A percentile compares a stretch with the other conserved stretches of the same genome.
Conservation (phyloP, 371 early-diverging fungal genomes). For the Choanephora cucurbitarum region DNA sequence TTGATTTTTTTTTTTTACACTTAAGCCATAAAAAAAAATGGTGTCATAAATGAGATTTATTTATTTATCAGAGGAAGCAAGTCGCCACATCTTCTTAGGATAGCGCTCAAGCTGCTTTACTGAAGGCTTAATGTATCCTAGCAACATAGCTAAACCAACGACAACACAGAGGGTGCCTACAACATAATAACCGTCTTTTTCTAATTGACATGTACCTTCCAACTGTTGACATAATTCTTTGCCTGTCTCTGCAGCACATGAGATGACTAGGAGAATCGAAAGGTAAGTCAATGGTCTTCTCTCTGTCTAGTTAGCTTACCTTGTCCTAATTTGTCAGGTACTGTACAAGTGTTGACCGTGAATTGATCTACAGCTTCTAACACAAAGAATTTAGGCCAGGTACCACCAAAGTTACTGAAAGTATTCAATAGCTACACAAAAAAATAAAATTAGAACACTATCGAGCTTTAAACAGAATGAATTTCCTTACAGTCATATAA, state of each 20-base stretch:
- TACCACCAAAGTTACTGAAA: conserved; percentile 95
- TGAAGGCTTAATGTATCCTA: conserved; percentile 68
- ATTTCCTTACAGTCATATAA: conserved; percentile 91
- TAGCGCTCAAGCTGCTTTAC: conserved; percentile 67
- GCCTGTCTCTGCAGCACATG: conserved; percentile 66
- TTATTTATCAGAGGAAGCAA: conserved; percentile 12
- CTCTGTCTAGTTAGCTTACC: conserved; percentile 30
- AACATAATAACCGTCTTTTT: conserved; percentile 86
- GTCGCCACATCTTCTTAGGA: conserved; percentile 47
- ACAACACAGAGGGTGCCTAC: conserved; percentile 73
- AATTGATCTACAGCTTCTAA: conserved; percentile 92
- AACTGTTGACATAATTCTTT: conserved; percentile 62
- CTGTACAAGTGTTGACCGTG: conserved; percentile 70
- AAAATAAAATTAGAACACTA: no score
- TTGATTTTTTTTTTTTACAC: no score
- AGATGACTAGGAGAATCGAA: conserved; percentile 34
- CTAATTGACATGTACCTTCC: conserved; percentile 68
- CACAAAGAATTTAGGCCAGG: conserved; percentile 95
- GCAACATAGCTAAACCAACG: conserved; percentile 60
- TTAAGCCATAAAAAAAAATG: conserved; percentile 1
- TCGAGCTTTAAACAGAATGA: no score
- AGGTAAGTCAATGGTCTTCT: not conserved
- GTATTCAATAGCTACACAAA: conserved; percentile 82
- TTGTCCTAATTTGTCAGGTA: conserved; percentile 32
- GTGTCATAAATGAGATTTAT: not conserved